These are phyloP conservation scores for Neonectria sp. DNA, from an alignment of 2,329 filamentous ascomycete species.

Conservation along the genomic window DNA sequence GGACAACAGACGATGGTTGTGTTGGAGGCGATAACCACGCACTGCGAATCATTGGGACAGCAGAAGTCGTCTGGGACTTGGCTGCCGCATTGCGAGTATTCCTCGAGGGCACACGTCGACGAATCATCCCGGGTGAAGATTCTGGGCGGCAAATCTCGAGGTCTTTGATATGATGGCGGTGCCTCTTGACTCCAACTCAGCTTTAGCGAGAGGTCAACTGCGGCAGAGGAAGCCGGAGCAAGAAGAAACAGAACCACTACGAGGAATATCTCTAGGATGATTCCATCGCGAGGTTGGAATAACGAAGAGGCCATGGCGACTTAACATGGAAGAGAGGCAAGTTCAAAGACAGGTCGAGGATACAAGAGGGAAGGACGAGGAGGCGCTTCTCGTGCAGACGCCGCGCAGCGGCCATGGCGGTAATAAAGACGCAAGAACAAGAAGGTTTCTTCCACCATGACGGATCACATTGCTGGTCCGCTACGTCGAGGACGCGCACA, in stretches of 20 bases:
- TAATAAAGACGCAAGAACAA: slow-evolving; percentile 42
- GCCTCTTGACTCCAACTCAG: slow-evolving; percentile 34
- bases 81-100: slow-evolving; percentile 39
- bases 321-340: slow-evolving; percentile 38
- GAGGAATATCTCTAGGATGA: slow-evolving; percentile 37
- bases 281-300: slow-evolving; percentile 36
- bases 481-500: slow-evolving; percentile 33
- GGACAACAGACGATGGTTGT: slow-evolving; percentile 47
- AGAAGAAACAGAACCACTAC: slow-evolving; percentile 42
- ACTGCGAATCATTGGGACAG: slow-evolving; percentile 36
- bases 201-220: slow-evolving; percentile 35
- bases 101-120: slow-evolving; percentile 38
- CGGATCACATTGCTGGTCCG: slow-evolving; percentile 35
- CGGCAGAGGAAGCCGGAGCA: slow-evolving; percentile 31
- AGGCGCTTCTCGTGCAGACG: slow-evolving; percentile 35
- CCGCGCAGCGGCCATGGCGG: slow-evolving; percentile 35
- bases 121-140: slow-evolving; percentile 22
- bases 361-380: slow-evolving; percentile 31
- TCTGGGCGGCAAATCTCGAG: background rate
- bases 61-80: slow-evolving; percentile 42
- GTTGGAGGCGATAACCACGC: slow-evolving; percentile 46
- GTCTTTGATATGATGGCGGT: slow-evolving; percentile 14
- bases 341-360: slow-evolving; percentile 17
- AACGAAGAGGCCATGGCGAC: slow-evolving; percentile 40
- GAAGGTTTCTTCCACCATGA: slow-evolving; percentile 25